Percentiles rank a stretch among this genome's conserved stretches.
phyloP scores from a whole-genome alignment of 2,329 filamentous ascomycete genomes.

The Trichoderma endophyticum region DNA sequence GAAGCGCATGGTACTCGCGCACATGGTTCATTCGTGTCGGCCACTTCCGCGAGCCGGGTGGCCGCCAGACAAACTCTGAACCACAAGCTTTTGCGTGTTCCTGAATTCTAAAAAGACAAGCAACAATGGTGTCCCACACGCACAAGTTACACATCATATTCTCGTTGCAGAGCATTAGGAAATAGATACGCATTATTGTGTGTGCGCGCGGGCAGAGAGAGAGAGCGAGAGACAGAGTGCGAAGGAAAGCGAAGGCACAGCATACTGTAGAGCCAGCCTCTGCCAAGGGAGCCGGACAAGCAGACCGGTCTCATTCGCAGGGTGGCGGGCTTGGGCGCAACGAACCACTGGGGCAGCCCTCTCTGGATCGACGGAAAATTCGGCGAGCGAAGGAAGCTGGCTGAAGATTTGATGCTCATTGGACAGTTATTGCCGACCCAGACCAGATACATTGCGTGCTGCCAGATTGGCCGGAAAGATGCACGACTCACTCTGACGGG shows the following conservation, averaged over 20 bases:
- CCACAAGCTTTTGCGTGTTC: conserved; percentile 10
- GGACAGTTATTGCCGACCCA: background rate
- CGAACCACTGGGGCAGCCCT: background rate
- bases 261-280: too few species aligned
- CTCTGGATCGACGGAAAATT: background rate
- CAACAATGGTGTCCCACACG: conserved; percentile 12
- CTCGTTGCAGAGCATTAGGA: background rate
- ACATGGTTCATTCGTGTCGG: background rate
- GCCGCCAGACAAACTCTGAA: background rate
- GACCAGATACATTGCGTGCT: background rate
- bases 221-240: too few species aligned
- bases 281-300: background rate
- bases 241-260: too few species aligned
- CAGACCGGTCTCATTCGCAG: background rate
- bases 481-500: background rate
- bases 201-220: background rate
- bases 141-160: background rate
- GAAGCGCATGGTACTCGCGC: background rate
- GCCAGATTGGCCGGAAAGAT: background rate
- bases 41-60: background rate
- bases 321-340: background rate
- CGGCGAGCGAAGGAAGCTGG: background rate
- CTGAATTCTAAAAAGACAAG: conserved; percentile 18
- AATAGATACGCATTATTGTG: background rate
- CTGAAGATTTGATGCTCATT: background rate